Base-by-base conservation (phyloP, 192 early-diverging fungal species). In the Entomortierella chlamydospora region DNA sequence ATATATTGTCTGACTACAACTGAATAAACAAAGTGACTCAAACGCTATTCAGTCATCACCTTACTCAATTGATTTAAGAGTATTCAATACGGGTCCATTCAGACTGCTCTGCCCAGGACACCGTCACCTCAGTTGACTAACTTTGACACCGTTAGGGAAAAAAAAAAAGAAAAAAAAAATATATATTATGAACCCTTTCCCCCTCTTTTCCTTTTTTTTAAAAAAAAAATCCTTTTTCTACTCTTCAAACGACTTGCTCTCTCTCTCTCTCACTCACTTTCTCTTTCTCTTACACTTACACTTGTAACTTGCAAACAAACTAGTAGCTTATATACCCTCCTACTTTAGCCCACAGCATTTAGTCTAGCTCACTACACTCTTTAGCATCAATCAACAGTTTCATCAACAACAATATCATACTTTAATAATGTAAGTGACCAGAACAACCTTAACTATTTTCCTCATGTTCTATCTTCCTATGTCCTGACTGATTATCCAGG, bases 351-450 rank as follows among this genome's bases (percentile, higher is more conserved):
- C 15, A 47, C 15, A 11, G 45, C 45, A 47, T 20, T 47, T 47
- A 47, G 45, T 47, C 20, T 47, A 47, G 45, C 15, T 17, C 15
- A 47, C 33, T n/a, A 37, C 3, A 37, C 29, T 8, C 7, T 29
- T 17, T 55, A 55, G 54, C 25, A 29, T 55, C 26, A 18, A 58
- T 37, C n/a, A n/a, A n/a, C n/a, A n/a, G n/a, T n/a, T n/a, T n/a
- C n/a, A n/a, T 5, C 56, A 17, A 20, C 18, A 30, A 43, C 20
- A 20, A 34, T 23, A 26, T 26, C 15, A 56, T 28, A 56, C 23
- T 17, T 29, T 58, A 57, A 70, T 70, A 60, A 70, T 70, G 68
- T 70, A 70, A 61, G 68, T 70, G 42, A 42, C 30, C n/a, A n/a
- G n/a, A n/a, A n/a, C n/a, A n/a, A n/a, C n/a, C n/a, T n/a, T n/a